phyloP scores from a whole-genome alignment of 176 grass and related monocot genomes.

The Tuctoria greenei region DNA sequence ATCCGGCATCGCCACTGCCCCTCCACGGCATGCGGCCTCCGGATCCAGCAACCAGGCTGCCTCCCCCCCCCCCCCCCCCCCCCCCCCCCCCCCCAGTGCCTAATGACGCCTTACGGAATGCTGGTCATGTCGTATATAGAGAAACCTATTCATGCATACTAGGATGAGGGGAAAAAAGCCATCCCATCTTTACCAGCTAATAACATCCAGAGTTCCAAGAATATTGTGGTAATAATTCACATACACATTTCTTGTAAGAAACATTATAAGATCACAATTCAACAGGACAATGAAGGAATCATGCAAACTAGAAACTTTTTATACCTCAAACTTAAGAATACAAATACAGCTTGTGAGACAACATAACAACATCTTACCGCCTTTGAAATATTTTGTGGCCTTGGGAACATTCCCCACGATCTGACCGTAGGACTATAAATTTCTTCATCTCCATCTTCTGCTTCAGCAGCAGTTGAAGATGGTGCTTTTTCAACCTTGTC shows the following conservation, averaged over 20 bases:
- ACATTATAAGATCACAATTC: neutral
- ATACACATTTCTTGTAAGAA: neutral
- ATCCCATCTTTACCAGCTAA: neutral
- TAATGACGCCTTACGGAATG: too few species aligned
- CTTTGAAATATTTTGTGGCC: conserved; percentile 57
- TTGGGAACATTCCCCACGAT: conserved; percentile 56
- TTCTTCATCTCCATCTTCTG: conserved; percentile 28
- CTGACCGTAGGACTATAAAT: conserved; percentile 46
- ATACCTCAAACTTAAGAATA: neutral
- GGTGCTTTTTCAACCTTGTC: conserved; percentile 18
- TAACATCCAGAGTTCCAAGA: neutral
- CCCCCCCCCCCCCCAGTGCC: too few species aligned
- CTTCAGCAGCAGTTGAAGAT: conserved; percentile 31
- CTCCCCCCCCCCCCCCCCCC: too few species aligned
- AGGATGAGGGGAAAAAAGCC: neutral
- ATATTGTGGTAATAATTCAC: neutral
- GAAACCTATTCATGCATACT: neutral
- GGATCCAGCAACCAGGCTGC: too few species aligned
- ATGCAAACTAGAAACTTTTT: neutral
- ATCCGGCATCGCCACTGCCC: too few species aligned
- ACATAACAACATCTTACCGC: conserved; percentile 35
- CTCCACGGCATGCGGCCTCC: too few species aligned
- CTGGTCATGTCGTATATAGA: neutral
- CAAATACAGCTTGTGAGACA: neutral
- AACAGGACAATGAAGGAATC: neutral